Percentiles rank a stretch among this genome's conserved stretches.
Conservation (phyloP, 495 filamentous ascomycete species). For the Zalerion maritima region DNA sequence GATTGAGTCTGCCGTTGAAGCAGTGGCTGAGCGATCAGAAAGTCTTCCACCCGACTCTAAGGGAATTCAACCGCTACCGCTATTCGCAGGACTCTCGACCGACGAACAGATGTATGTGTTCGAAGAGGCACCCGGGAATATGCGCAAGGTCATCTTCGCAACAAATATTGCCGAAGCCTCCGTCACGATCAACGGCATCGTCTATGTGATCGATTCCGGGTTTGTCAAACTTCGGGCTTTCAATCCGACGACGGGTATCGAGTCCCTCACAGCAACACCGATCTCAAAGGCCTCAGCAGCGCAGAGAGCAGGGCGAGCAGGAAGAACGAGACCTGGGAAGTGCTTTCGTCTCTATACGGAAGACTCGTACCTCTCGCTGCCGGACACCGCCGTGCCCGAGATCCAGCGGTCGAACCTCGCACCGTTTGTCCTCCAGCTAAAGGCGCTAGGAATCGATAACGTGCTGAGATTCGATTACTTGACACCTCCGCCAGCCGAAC, state of each 20-base stretch:
- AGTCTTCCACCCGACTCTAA: slow-evolving; percentile 57
- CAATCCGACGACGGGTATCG: slow-evolving; percentile 78
- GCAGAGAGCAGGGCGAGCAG: slow-evolving; percentile 83
- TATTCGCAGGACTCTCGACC: slow-evolving; percentile 78
- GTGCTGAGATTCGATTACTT: slow-evolving; percentile 82
- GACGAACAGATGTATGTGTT: slow-evolving; percentile 92
- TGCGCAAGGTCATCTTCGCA: slow-evolving; percentile 80
- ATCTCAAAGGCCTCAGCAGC: slow-evolving; percentile 88
- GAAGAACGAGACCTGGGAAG: slow-evolving; percentile 84
- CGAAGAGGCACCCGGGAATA: slow-evolving; percentile 69
- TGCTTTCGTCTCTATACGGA: slow-evolving; percentile 92
- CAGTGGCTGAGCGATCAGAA: slow-evolving; percentile 63
- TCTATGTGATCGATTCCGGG: slow-evolving; percentile 85
- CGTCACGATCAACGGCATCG: slow-evolving; percentile 84
- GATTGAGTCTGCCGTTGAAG: slow-evolving; percentile 68
- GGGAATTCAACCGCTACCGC: slow-evolving; percentile 59
- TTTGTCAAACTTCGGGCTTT: slow-evolving; percentile 86
- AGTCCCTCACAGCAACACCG: slow-evolving; percentile 72
- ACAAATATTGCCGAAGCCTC: slow-evolving; percentile 97
- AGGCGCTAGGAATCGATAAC: slow-evolving; percentile 93
- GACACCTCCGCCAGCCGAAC: slow-evolving; percentile 74
- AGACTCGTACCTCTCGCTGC: slow-evolving; percentile 50
- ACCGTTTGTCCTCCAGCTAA: slow-evolving; percentile 80
- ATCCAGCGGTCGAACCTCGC: slow-evolving; percentile 90
- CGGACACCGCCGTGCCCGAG: slow-evolving; percentile 68